Percentiles rank a stretch among this genome's conserved stretches.
Evolutionary conservation across 23 red algal genomes (phyloP).

Genomic region (Gracilaria vermiculophylla): DNA sequence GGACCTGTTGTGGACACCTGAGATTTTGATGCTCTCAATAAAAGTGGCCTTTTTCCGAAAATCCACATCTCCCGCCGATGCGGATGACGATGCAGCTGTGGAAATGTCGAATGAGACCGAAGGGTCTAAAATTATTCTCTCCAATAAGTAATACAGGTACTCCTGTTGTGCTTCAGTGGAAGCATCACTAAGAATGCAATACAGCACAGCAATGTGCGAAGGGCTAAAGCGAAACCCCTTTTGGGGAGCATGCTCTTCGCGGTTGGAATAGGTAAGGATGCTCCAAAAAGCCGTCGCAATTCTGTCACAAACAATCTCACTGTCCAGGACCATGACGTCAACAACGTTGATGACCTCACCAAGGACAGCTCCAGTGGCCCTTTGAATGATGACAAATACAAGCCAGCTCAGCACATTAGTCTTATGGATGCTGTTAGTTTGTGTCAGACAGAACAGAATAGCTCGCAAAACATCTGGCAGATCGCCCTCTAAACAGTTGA

Average conservation of each 20-base stretch:
- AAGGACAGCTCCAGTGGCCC: background rate
- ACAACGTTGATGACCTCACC: conserved; percentile 5
- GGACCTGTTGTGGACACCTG: conserved; percentile 4
- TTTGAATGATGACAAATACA: conserved; percentile 20
- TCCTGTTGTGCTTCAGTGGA: background rate
- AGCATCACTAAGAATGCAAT: conserved; percentile 19
- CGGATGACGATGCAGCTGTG: conserved; percentile 29
- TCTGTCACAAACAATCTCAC: conserved; percentile 14
- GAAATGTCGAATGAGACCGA: conserved; percentile 26
- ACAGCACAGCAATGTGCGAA: background rate
- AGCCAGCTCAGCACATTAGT: conserved; percentile 9
- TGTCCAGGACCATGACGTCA: conserved; percentile 21
- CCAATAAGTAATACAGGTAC: conserved; percentile 12
- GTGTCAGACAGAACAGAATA: conserved; percentile 7
- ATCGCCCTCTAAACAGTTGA: background rate
- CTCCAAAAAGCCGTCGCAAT: conserved; percentile 12
- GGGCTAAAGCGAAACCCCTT: conserved; percentile 20
- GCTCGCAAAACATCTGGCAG: conserved; percentile 7
- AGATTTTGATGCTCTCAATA: conserved; percentile 13
- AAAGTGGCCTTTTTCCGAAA: conserved; percentile 8
- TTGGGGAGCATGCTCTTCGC: background rate
- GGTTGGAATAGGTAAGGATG: background rate
- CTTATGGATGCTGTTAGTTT: conserved; percentile 10
- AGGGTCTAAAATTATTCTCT: conserved; percentile 15
- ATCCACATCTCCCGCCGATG: conserved; percentile 5